Evolutionary conservation across 495 filamentous ascomycete species (phyloP), one percentile per base, ranked within the genome.

Genomic region (Hypoxylon crocopeplum): DNA sequence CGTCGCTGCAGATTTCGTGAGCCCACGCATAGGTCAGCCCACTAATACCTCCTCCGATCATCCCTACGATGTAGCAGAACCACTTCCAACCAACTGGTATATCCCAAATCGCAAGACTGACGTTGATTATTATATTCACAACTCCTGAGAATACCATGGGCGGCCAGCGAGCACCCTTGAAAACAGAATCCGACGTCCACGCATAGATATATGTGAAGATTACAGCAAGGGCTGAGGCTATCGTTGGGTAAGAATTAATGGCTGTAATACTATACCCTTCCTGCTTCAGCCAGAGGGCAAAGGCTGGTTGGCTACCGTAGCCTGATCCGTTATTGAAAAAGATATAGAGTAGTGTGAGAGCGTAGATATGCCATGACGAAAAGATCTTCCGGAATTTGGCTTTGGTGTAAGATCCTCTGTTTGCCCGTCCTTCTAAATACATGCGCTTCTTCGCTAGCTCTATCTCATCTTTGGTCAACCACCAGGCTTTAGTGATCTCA

Each of bases 401-500:
- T 21, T 65, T 67, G 7, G 72, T 75, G 59, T 70, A 77, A 1
- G 69, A 61, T 7, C 65, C 66, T 16, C 76, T 67, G 5, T 62
- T 65, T 11, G 73, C 72, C 29, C 76, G 69, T 3, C 77, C 77
- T 56, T 78, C 78, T 13, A 73, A 55, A 44, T 66, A 40, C 78
- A 81, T 81, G 16, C 78, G 66, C 55, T 73, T 72, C 55, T 72
- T 63, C 1, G 70, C 75, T n/a, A 81, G 41, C 7, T 34, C 63
- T 40, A 75, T 69, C 42, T 77, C 74, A 16, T 74, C 72, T 21
- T 65, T 54, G 0, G 53, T 69, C 20, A 80, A 79, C 58, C 68
- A 78, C 77, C 80, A 85, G 8, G 82, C 80, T 20, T 68, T 78
- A 5, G 82, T 80, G 24, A 82, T 87, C 50, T 84, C 77, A 0